phyloP scores from a whole-genome alignment of 306 rosid species.

The Pachyrhizus erosus region DNA sequence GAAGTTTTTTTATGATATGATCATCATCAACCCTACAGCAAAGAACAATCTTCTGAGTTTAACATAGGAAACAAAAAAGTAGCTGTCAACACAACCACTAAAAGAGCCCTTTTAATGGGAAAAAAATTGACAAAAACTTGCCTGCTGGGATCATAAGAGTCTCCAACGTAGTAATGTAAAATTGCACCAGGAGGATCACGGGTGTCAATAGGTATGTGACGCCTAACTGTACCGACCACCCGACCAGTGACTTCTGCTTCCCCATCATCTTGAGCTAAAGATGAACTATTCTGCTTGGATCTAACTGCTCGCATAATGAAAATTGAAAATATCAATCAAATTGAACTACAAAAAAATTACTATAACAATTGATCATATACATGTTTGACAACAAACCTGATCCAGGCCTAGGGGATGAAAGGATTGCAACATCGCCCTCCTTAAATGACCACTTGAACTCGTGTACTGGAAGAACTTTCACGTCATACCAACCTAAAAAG shows the following conservation, averaged over 20 bases:
- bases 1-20: constrained; percentile 84
- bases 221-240: constrained; percentile 93
- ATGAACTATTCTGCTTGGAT: constrained; percentile 66
- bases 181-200: constrained; percentile 97
- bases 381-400: constrained; percentile 66
- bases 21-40: constrained; percentile 75
- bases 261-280: constrained; percentile 62
- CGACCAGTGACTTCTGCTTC: constrained; percentile 86
- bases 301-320: constrained; percentile 65
- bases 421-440: constrained; percentile 99
- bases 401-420: constrained; percentile 94
- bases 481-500: constrained; percentile 93
- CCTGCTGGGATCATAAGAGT: constrained; percentile 80
- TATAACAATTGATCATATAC: neutral
- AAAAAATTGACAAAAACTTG: constrained; percentile 38
- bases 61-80: constrained; percentile 10
- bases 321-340: constrained; percentile 28
- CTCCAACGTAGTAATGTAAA: constrained; percentile 95
- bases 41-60: constrained; percentile 18
- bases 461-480: constrained; percentile 81
- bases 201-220: constrained; percentile 84
- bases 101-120: constrained; percentile 4
- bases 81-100: neutral
- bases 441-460: constrained; percentile 96
- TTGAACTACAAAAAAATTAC: neutral